These are phyloP conservation scores for Nicotiana attenuata DNA, from an alignment of 257 asterid genomes.

Conservation along the genomic window DNA sequence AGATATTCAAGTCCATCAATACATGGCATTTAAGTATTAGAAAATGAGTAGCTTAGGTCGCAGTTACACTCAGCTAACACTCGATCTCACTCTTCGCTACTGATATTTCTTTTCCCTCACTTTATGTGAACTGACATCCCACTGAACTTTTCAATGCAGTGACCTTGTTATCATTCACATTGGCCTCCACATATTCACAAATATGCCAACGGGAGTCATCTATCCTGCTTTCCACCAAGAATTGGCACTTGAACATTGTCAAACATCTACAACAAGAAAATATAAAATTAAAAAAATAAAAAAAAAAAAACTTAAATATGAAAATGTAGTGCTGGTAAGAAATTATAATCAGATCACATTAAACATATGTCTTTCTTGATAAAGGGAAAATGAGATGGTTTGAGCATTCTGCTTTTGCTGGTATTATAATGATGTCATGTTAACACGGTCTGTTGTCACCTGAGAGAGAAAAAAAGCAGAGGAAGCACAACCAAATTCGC, in stretches of 20 bases:
- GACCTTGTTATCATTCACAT: neutral
- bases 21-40: neutral
- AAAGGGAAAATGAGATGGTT: neutral
- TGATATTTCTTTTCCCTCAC: neutral
- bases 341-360: neutral
- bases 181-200: neutral
- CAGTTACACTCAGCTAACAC: neutral
- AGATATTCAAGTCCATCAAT: neutral
- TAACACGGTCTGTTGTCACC: constrained; percentile 74
- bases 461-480: constrained; percentile 57
- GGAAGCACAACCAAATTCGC: constrained; percentile 64
- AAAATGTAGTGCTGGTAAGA: neutral
- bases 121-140: neutral
- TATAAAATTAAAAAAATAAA: too few species aligned
- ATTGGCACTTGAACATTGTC: neutral
- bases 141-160: neutral
- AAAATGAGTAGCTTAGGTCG: neutral
- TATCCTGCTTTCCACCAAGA: neutral
- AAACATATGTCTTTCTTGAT: neutral
- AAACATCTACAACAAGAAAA: neutral
- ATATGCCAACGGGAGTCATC: neutral
- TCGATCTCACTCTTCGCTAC: neutral
- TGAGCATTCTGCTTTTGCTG: neutral
- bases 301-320: neutral
- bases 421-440: neutral